Base-by-base conservation (phyloP, 306 rosid species). In the Biancaea sappan region DNA sequence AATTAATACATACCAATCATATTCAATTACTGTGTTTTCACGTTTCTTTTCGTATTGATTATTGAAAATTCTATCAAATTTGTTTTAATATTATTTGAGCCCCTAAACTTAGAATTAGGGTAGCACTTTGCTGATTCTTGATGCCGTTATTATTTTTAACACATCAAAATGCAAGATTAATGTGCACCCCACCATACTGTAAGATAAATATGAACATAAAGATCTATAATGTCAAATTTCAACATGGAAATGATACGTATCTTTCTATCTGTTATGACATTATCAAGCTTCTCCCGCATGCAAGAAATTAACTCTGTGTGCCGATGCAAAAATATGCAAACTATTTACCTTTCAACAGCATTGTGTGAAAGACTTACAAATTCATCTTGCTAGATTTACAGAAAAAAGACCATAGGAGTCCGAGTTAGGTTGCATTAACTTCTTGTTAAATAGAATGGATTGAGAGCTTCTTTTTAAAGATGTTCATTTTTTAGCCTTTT, bases 321-420 rank as follows among this genome's bases (percentile, higher is more conserved):
- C 22, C 8, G 6, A 31, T 16, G n/a, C n/a, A 8, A 58, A n/a
- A n/a, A n/a, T n/a, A n/a, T 2, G 44, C 44, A 11, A 38, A 9
- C 44, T 65, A 41, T 8, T 71, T 18, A 10, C 34, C 40, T 37
- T 16, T 50, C 21, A 25, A 56, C 6, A 25, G 60, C 21, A 32
- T n/a, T 22, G 46, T 21, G 48, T 31, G 24, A 4, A 31, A 41
- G 34, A 40, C 80, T 82, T 79, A 86, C 97, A n/a, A 78, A 3
- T 16, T 86, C 96, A 8, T 88, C 89, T n/a, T 76, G 80, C 66
- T 48, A 75, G 80, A 35, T 34, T 4, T 24, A 32, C 48, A 37
- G 18, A n/a, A 35, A 47, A 61, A 61, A 37, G 28, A 61, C 46
- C 21, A 61, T 9, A 9, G 67, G 28, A 18, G 18, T 37, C n/a